Conservation (phyloP, 768 basidiomycete genomes). For the Sarcodon aspratus region DNA sequence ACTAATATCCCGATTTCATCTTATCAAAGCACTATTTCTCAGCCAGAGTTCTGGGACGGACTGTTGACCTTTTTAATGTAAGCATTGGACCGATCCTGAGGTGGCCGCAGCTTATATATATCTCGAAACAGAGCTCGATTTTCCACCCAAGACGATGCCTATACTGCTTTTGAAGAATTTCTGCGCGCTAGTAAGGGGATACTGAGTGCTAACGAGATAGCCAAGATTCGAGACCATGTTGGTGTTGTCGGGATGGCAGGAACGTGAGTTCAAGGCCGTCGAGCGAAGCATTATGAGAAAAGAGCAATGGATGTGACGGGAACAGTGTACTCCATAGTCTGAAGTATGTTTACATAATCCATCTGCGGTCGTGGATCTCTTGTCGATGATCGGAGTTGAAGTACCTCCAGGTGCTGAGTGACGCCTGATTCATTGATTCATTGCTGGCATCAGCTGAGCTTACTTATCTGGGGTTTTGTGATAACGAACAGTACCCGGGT, state of each 20-base stretch:
- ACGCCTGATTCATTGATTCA: too few species aligned
- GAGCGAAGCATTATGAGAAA: too few species aligned
- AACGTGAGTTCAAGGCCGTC: constrained; percentile 24
- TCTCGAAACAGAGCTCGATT: constrained; percentile 43
- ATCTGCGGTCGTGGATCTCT: too few species aligned
- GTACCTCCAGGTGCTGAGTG: too few species aligned
- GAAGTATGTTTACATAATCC: too few species aligned
- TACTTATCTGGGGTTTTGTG: too few species aligned
- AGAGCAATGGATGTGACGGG: too few species aligned
- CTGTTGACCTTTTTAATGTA: constrained; percentile 56
- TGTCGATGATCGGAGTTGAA: too few species aligned
- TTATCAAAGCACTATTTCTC: constrained; percentile 60
- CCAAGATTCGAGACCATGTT: constrained; percentile 81
- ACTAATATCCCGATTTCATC: constrained; percentile 18
- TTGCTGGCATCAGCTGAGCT: too few species aligned
- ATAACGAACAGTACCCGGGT: too few species aligned
- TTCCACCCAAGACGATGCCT: constrained; percentile 46
- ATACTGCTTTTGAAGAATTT: constrained; percentile 77
- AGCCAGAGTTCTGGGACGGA: constrained; percentile 73
- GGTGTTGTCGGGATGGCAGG: constrained; percentile 88
- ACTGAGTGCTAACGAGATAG: constrained; percentile 79
- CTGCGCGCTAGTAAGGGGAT: constrained; percentile 71
- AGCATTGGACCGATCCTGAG: constrained; percentile 10
- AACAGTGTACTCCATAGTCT: too few species aligned
- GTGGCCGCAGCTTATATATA: constrained; percentile 1